These are phyloP conservation scores for Saturnispora silvae DNA, from an alignment of 805 yeast species.

Conservation along the genomic window DNA sequence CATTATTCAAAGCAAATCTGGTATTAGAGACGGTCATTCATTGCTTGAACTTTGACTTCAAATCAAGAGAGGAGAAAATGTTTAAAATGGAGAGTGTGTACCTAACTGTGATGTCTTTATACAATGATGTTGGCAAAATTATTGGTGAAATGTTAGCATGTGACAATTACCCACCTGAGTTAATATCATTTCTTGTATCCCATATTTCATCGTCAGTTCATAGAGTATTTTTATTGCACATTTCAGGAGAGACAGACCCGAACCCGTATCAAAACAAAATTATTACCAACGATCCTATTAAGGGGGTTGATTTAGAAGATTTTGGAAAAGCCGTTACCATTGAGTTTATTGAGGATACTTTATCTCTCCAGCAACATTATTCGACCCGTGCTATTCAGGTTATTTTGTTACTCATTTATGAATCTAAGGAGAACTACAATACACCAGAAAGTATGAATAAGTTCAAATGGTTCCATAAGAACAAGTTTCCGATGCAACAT, in stretches of 20 bases:
- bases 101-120: slow-evolving; percentile 9
- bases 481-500: no score
- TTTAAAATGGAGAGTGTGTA: slow-evolving; percentile 9
- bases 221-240: slow-evolving; percentile 9
- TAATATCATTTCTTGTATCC: slow-evolving; percentile 71
- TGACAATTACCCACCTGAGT: slow-evolving; percentile 41
- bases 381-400: no score
- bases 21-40: slow-evolving; percentile 13
- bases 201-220: slow-evolving; percentile 63
- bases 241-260: slow-evolving; percentile 9
- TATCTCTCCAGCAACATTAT: no score
- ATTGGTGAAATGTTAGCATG: slow-evolving; percentile 10
- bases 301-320: no score
- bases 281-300: no score
- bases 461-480: no score
- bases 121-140: slow-evolving; percentile 8
- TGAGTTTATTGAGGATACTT: no score
- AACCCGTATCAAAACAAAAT: slow-evolving; percentile 11
- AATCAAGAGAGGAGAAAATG: slow-evolving; percentile 7
- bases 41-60: slow-evolving; percentile 12
- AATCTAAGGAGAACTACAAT: no score
- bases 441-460: no score
- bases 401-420: no score
- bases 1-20: slow-evolving; percentile 12
- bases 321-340: no score